Evolutionary conservation across 306 rosid species (phyloP).

Genomic region (Chamaecrista fasciculata): DNA sequence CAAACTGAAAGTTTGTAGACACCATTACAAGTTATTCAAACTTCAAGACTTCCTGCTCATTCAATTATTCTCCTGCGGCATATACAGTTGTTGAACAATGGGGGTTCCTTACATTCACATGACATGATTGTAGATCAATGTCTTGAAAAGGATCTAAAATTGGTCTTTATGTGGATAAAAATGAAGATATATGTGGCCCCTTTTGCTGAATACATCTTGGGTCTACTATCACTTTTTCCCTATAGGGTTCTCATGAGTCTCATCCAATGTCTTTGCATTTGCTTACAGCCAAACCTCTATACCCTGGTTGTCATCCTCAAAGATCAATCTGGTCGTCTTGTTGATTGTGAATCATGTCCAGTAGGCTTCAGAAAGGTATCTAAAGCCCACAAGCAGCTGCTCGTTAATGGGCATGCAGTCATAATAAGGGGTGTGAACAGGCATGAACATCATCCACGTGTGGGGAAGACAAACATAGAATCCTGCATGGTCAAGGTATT

Average conservation of each 20-base stretch:
- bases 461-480: constrained; percentile 92
- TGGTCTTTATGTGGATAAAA: not conserved
- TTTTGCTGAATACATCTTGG: constrained; percentile 5
- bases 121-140: constrained; percentile 5
- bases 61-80: constrained; percentile 1
- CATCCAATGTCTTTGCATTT: constrained; percentile 25
- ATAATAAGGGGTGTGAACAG: constrained; percentile 91
- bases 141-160: constrained; percentile 12
- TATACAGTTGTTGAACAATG: constrained; percentile 4
- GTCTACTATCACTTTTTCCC: not conserved
- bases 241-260: constrained; percentile 13
- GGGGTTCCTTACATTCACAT: not conserved
- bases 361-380: constrained; percentile 79
- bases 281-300: constrained; percentile 76
- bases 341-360: constrained; percentile 83
- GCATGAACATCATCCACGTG: constrained; percentile 94
- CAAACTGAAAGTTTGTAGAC: no score
- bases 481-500: constrained; percentile 91
- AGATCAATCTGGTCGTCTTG: constrained; percentile 63
- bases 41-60: not conserved
- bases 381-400: constrained; percentile 83
- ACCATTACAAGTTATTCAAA: no score
- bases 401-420: constrained; percentile 81
- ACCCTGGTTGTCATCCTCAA: constrained; percentile 71
- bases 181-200: not conserved